Evolutionary conservation across 306 rosid species (phyloP).

Genomic region (Pyrus communis): DNA sequence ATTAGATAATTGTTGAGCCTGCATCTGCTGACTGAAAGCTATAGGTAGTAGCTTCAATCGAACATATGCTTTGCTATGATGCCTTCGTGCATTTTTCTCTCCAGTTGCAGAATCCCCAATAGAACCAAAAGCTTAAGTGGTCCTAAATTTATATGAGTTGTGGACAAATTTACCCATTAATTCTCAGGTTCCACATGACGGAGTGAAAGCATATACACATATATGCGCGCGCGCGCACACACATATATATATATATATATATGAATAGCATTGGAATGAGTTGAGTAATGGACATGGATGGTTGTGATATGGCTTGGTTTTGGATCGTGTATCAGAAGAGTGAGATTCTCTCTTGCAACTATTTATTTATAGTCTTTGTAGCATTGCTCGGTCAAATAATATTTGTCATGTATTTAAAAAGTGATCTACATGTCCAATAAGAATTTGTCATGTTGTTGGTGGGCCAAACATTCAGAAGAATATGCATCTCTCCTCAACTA

Average conservation of each 20-base stretch:
- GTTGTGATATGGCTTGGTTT: background rate
- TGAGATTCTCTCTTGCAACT: background rate
- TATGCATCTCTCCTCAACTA: too few species aligned
- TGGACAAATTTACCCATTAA: background rate
- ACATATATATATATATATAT: too few species aligned
- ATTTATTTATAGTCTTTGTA: background rate
- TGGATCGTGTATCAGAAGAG: background rate
- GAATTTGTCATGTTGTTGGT: too few species aligned
- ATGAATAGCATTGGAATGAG: background rate
- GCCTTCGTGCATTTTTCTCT: background rate
- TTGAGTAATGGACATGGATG: background rate
- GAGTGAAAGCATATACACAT: background rate
- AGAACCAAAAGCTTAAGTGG: conserved; percentile 18
- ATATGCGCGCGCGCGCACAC: background rate
- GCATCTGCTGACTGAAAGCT: background rate
- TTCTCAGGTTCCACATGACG: background rate
- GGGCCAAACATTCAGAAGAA: too few species aligned
- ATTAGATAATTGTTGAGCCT: conserved; percentile 4
- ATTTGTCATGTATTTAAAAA: too few species aligned
- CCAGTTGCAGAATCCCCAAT: background rate
- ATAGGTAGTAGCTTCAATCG: background rate
- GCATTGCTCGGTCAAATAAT: background rate
- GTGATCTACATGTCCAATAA: too few species aligned
- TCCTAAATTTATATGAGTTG: conserved; percentile 7
- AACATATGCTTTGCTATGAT: conserved; percentile 16